phyloP scores from a whole-genome alignment of 2,329 filamentous ascomycete species.

The Alternaria dauci region DNA sequence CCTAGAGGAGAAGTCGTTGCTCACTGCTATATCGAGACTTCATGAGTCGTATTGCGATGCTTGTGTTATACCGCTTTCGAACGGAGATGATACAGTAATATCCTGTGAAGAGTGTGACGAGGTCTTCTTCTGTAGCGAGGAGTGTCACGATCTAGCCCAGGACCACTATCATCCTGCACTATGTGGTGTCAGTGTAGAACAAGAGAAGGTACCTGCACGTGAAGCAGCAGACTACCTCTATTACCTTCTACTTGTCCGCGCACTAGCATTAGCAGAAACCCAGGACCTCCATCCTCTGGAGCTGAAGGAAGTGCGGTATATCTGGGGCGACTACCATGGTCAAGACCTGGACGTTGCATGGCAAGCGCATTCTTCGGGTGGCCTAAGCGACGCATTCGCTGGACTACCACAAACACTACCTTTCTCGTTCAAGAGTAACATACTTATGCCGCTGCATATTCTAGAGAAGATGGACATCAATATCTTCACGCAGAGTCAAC shows the following conservation, averaged over 20 bases:
- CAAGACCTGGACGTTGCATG: conserved; percentile 35
- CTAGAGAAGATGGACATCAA: conserved; percentile 87
- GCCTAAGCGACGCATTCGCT: conserved; percentile 29
- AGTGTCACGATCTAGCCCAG: conserved; percentile 65
- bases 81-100: conserved; percentile 42
- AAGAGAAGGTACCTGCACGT: conserved; percentile 63
- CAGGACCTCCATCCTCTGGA: conserved; percentile 67
- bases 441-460: conserved; percentile 77
- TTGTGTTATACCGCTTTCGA: conserved; percentile 77
- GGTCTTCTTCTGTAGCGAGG: conserved; percentile 67
- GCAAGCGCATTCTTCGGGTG: conserved; percentile 24
- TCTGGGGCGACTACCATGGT: conserved; percentile 69
- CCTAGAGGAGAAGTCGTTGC: conserved; percentile 80
- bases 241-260: conserved; percentile 65
- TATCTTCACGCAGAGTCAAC: conserved; percentile 65
- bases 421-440: conserved; percentile 79
- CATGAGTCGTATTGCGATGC: conserved; percentile 90
- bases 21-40: conserved; percentile 88
- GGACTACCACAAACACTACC: conserved; percentile 68
- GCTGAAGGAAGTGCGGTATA: conserved; percentile 67
- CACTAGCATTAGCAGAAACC: conserved; percentile 68
- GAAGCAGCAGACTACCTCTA: conserved; percentile 69
- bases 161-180: conserved; percentile 66
- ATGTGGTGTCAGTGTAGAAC: conserved; percentile 64
- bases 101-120: conserved; percentile 65